These are phyloP conservation scores for Acanthochlamys bracteata DNA, from an alignment of 106 monocot species.

Conservation along the genomic window DNA sequence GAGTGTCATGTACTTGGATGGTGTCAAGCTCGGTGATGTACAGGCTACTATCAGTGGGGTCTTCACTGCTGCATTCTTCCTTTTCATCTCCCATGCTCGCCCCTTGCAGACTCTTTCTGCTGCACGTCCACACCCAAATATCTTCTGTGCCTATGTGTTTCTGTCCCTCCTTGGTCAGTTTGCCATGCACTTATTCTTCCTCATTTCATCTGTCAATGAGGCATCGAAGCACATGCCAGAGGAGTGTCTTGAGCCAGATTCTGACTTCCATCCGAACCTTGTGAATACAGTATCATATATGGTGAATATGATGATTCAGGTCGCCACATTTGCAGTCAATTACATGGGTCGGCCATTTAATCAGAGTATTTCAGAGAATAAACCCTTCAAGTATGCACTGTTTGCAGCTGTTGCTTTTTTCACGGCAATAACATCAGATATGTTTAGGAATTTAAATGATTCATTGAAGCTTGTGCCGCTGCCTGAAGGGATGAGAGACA, in stretches of 20 bases:
- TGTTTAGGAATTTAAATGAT: constrained; percentile 79
- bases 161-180: constrained; percentile 94
- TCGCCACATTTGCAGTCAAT: constrained; percentile 96
- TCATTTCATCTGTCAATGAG: constrained; percentile 70
- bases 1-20: constrained; percentile 97
- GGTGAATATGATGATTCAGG: constrained; percentile 99
- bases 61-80: constrained; percentile 95
- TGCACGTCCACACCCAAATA: constrained; percentile 77
- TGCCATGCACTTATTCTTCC: constrained; percentile 79
- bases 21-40: constrained; percentile 93
- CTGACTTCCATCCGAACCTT: constrained; percentile 88
- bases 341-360: constrained; percentile 98
- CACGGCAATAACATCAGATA: constrained; percentile 75
- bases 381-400: constrained; percentile 72
- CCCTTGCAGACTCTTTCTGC: constrained; percentile 78
- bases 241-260: constrained; percentile 95
- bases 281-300: constrained; percentile 98
- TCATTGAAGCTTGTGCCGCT: constrained; percentile 83
- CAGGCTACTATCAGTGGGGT: constrained; percentile 96
- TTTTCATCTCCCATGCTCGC: constrained; percentile 93
- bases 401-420: constrained; percentile 70
- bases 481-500: constrained; percentile 71
- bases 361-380: constrained; percentile 85
- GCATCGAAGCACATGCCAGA: constrained; percentile 89
- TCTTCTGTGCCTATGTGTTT: constrained; percentile 88